A percentile compares a stretch with the other conserved stretches of the same genome.
Evolutionary conservation across 306 rosid species (phyloP).

Genomic region (Prunus mongolica): DNA sequence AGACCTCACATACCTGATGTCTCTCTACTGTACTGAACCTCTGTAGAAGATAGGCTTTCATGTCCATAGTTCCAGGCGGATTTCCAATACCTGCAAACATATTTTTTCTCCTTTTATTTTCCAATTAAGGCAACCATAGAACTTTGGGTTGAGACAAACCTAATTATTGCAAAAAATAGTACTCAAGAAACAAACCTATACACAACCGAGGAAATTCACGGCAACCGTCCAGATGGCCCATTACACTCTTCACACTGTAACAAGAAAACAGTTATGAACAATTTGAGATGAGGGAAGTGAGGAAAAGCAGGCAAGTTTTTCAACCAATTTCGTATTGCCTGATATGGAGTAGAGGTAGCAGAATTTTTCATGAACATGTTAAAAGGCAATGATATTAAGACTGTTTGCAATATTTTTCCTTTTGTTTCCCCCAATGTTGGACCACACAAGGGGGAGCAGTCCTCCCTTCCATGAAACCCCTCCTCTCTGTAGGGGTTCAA

Average conservation of each 20-base stretch:
- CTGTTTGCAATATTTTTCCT: neutral
- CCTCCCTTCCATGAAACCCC: no score
- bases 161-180: neutral
- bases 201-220: constrained; percentile 82
- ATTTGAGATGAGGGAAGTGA: neutral
- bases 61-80: constrained; percentile 85
- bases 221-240: constrained; percentile 76
- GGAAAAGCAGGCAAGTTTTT: neutral
- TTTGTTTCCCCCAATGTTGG: neutral
- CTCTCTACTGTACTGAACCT: constrained; percentile 71
- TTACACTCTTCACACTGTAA: constrained; percentile 79
- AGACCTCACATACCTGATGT: constrained; percentile 46
- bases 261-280: constrained; percentile 22
- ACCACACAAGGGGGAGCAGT: no score
- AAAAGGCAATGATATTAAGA: neutral
- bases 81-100: constrained; percentile 71
- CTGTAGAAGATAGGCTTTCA: constrained; percentile 78
- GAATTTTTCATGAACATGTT: neutral
- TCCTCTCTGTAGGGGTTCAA: no score
- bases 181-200: constrained; percentile 53
- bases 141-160: neutral
- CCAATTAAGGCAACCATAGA: neutral
- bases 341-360: neutral
- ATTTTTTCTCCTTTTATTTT: neutral
- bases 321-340: neutral